Conservation (phyloP, 2,329 filamentous ascomycete species). For the Talaromyces islandicus region DNA sequence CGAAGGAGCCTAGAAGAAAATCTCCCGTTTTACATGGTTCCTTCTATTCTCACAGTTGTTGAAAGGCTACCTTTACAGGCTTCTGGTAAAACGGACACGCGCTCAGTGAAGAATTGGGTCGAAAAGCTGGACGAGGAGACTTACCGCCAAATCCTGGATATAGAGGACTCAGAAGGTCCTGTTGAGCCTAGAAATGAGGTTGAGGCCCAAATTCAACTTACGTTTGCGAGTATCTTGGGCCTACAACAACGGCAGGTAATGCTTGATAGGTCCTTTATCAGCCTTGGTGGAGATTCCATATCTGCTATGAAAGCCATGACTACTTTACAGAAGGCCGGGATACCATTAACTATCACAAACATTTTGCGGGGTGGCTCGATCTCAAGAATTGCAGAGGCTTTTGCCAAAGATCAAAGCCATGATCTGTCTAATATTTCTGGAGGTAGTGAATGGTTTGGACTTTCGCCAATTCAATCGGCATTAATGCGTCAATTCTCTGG, state of each 20-base stretch:
- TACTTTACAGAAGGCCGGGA: neutral
- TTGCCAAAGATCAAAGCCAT: neutral
- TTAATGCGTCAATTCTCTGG: neutral
- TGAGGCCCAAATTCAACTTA: neutral
- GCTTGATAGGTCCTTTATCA: neutral
- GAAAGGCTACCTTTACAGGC: neutral
- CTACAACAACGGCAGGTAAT: neutral
- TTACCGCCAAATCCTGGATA: neutral
- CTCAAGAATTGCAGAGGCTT: neutral
- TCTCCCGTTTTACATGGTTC: constrained; percentile 2
- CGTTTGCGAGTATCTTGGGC: neutral
- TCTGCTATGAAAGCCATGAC: neutral
- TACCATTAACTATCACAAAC: neutral
- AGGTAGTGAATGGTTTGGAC: no score
- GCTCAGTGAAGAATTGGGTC: neutral
- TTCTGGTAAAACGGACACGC: neutral
- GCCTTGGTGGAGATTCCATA: constrained; percentile 4
- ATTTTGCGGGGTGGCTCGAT: neutral
- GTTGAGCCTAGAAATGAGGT: neutral
- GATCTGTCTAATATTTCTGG: no score
- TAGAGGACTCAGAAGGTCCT: neutral
- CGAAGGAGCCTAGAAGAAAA: neutral
- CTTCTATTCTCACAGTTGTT: neutral
- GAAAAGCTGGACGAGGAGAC: neutral
- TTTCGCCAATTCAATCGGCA: neutral